phyloP scores from a whole-genome alignment of 2,329 filamentous ascomycete species.

The Verticillium nubilum region DNA sequence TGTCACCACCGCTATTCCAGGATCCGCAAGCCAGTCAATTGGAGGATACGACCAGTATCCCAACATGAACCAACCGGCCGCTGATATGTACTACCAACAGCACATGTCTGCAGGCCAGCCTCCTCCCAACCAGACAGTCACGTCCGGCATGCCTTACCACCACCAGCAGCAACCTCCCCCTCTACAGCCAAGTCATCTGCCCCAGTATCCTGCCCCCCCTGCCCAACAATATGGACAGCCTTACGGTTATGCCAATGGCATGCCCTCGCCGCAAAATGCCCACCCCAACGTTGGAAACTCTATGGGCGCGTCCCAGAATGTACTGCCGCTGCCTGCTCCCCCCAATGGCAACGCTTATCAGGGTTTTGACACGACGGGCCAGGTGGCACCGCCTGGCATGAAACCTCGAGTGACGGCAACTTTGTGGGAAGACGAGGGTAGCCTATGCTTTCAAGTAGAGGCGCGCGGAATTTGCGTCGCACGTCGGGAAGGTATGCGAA shows the following conservation, averaged over 20 bases:
- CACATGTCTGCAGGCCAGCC: constrained; percentile 76
- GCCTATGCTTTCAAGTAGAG: constrained; percentile 95
- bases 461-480: constrained; percentile 94
- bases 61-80: constrained; percentile 76
- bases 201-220: constrained; percentile 59
- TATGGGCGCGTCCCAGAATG: constrained; percentile 57
- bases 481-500: constrained; percentile 71
- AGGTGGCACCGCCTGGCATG: constrained; percentile 86
- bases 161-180: constrained; percentile 67
- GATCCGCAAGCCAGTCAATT: constrained; percentile 30
- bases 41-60: constrained; percentile 37
- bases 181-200: constrained; percentile 61
- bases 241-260: constrained; percentile 71
- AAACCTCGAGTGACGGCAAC: constrained; percentile 96
- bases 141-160: constrained; percentile 72
- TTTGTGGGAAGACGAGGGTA: constrained; percentile 97
- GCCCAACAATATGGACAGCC: constrained; percentile 48
- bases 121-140: constrained; percentile 70
- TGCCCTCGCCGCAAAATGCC: constrained; percentile 72
- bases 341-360: constrained; percentile 53
- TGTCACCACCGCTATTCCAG: constrained; percentile 37
- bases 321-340: constrained; percentile 62
- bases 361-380: constrained; percentile 78
- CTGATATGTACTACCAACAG: constrained; percentile 80
- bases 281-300: constrained; percentile 64